Base-by-base conservation (phyloP, 176 grass and related monocot species). In the Carex parvula region DNA sequence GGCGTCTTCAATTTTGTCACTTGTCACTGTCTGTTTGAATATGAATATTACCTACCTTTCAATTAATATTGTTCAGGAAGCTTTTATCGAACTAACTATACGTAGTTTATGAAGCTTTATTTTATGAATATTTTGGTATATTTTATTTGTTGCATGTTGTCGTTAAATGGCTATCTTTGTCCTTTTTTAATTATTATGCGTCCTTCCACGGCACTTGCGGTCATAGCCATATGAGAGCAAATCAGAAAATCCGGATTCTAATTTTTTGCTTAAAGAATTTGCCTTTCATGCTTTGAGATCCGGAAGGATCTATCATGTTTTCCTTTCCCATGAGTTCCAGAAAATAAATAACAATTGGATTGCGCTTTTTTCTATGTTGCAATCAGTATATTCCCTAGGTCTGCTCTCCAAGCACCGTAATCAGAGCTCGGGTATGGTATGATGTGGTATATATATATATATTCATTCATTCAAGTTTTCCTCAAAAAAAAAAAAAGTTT, bases 331-430 rank as follows among this genome's bases (percentile, higher is more conserved):
- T 52, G 18, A 68, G 39, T 82, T 67, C 67, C 46, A 82, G 80
- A 68, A 67, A 65, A 82, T 9, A 65, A 82, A 82, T 50, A 67
- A 64, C 20, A 82, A 26, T 54, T 29, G 80, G 41, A 82, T 24
- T 68, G 80, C 62, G 64, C 41, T 62, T 62, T 83, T 83, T 83
- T 80, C 54, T 80, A 26, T 78, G 72, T 78, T 48, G 24, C n/a
- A 81, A 50, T 52, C 37, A 6, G 80, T 83, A 83, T 83, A 83
- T 83, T 83, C 80, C 42, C 80, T 53, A 55, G 80, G 61, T 59
- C 78, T 62, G 42, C 21, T 82, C 14, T 53, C 33, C 80, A 55
- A 66, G 41, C 80, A 83, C 32, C 80, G 61, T 46, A 83, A 83
- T 83, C 80, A 83, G 80, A 65, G 80, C 80, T 53, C 42, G 29